Percentiles rank a stretch among this genome's conserved stretches.
Conservation (phyloP, 1,139 yeast species). For the Candida frijolesensis region DNA sequence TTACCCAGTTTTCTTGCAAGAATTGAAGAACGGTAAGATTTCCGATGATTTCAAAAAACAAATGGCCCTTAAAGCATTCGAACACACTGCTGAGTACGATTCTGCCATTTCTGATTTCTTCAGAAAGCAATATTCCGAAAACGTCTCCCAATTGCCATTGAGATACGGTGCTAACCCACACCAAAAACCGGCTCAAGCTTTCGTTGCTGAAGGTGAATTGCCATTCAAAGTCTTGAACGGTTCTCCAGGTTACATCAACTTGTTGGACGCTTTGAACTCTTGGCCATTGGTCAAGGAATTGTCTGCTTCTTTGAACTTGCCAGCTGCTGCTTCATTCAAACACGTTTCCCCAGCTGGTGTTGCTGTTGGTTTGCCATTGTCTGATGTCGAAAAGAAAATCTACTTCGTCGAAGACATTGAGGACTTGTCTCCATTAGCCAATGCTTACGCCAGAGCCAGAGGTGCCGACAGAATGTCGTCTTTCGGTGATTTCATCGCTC, state of each 20-base stretch:
- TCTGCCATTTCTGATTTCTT: constrained; percentile 94
- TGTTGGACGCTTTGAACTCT: constrained; percentile 93
- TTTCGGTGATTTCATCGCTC: constrained; percentile 97
- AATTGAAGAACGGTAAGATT: constrained; percentile 72
- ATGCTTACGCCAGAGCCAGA: constrained; percentile 98
- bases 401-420: constrained; percentile 95
- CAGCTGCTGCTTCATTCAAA: constrained; percentile 98
- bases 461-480: constrained; percentile 99
- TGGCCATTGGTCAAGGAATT: constrained; percentile 99
- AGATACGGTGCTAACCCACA: constrained; percentile 99
- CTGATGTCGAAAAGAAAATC: constrained; percentile 89
- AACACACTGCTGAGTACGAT: constrained; percentile 97
- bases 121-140: constrained; percentile 95
- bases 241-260: constrained; percentile 95
- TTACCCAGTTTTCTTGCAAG: constrained; percentile 83
- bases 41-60: constrained; percentile 74
- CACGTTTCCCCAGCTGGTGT: constrained; percentile 99
- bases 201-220: constrained; percentile 77
- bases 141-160: constrained; percentile 83
- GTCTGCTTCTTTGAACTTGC: constrained; percentile 89
- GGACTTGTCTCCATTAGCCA: constrained; percentile 93
- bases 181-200: constrained; percentile 99
- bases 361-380: constrained; percentile 92
- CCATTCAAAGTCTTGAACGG: constrained; percentile 95
- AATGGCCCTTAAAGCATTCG: constrained; percentile 94